Conservation (phyloP, 2,329 filamentous ascomycete genomes). For the Paramyrothecium roridum region DNA sequence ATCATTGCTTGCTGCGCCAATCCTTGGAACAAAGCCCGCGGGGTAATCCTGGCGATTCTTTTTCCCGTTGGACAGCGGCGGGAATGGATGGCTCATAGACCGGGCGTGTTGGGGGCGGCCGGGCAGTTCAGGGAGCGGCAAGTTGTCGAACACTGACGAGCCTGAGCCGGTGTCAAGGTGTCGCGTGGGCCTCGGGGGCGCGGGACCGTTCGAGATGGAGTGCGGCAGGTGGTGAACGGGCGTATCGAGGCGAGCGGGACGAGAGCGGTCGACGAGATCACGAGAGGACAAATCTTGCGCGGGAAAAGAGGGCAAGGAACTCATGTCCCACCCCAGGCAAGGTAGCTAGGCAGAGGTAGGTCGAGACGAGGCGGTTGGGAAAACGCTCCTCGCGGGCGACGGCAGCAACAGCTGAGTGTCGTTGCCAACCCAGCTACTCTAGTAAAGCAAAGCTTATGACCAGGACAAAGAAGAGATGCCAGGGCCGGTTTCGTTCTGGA, state of each 20-base stretch:
- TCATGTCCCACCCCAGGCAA: neutral
- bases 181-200: neutral
- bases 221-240: constrained; percentile 23
- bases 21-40: constrained; percentile 27
- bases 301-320: neutral
- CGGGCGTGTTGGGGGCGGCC: constrained; percentile 31
- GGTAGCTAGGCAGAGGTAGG: too few species aligned
- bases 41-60: constrained; percentile 50
- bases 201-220: constrained; percentile 13
- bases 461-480: too few species aligned
- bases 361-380: neutral
- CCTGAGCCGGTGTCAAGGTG: constrained; percentile 33
- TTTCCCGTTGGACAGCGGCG: constrained; percentile 62
- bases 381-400: neutral
- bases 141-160: constrained; percentile 41
- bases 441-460: too few species aligned
- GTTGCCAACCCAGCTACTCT: too few species aligned
- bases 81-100: constrained; percentile 79
- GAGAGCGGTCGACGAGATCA: neutral
- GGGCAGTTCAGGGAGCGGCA: constrained; percentile 12
- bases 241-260: constrained; percentile 20
- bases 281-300: neutral
- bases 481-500: too few species aligned
- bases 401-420: neutral
- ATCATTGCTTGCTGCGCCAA: constrained; percentile 25